Base-by-base conservation (phyloP, 1,284 basidiomycete species). In the Singerocomus inundabilis region DNA sequence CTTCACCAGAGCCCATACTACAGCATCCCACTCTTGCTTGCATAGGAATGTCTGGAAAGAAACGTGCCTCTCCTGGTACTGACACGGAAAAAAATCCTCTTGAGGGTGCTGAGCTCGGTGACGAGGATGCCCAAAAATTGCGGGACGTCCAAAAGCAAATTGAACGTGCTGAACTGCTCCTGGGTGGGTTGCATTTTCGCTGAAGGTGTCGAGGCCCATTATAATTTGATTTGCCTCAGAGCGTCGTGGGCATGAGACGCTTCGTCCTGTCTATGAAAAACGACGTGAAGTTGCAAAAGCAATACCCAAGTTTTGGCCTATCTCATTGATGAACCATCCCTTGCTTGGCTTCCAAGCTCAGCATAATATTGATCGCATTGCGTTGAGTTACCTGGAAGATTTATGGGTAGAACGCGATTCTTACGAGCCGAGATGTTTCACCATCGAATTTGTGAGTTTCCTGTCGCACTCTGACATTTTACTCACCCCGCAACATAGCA, bases 231-330 rank as follows among this genome's bases (percentile, higher is more conserved):
- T 49, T 55, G 29, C 29, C 15, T 53, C 62, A 91, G 88, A 91
- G 63, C 82, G 82, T 51, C 75, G 76, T 57, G 78, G 80, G 33
- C 75, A 83, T 60, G 66, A 75, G 54, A 75, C 76, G 49, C 69
- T 89, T 53, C 62, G 69, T 26, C 79, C 84, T 36, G 78, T 81
- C 31, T 90, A 82, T 60, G 77, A 83, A 62, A 83, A 80, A 69
- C 81, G 88, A 58, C 84, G 88, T 44, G 73, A 73, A 50, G 69
- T 82, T 40, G 67, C 81, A 48, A 85, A 85, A 70, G 68, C 68
- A 25, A 88, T 91, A 63, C 69, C 76, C 47, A 84, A 84, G 63
- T 91, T 91, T 72, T 91, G 88, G 88, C 78, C 85, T 24, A 78
- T 87, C 55, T 84, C 89, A 40, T 72, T 91, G 58, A 78, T 88